Evolutionary conservation across 192 early-diverging fungal species (phyloP).

Genomic region (Lobulomyces angularis): DNA sequence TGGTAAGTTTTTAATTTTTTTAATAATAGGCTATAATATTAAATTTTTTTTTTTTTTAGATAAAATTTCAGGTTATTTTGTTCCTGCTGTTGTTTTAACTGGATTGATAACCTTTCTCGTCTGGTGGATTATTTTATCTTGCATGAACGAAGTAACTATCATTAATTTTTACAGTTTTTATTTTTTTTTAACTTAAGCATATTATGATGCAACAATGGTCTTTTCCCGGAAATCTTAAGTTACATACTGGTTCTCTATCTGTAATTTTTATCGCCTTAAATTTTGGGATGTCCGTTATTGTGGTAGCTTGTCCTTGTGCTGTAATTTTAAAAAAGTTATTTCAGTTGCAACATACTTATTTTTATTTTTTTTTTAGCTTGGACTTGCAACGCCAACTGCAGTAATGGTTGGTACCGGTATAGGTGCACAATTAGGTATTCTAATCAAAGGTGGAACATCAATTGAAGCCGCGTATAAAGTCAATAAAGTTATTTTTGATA

Average conservation of each 20-base stretch:
- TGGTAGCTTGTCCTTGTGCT: conserved; percentile 95
- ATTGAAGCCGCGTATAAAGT: conserved; percentile 70
- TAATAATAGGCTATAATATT: too few relatives aligned
- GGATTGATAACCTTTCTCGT: conserved; percentile 58
- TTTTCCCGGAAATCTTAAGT: too few relatives aligned
- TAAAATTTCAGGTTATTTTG: conserved; percentile 77
- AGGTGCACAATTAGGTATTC: conserved; percentile 83
- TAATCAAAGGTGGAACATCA: conserved; percentile 89
- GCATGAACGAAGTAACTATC: conserved; percentile 8
- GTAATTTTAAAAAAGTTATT: too few relatives aligned
- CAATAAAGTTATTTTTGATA: conserved; percentile 88
- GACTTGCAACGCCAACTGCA: conserved; percentile 90
- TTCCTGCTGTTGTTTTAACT: conserved; percentile 67
- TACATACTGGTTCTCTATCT: too few relatives aligned
- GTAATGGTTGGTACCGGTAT: conserved; percentile 98
- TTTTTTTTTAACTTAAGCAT: too few relatives aligned
- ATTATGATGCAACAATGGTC: too few relatives aligned
- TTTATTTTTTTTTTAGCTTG: too few relatives aligned
- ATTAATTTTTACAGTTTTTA: too few relatives aligned
- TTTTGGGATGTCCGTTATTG: conserved; percentile 85
- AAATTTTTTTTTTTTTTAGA: conserved; percentile 2
- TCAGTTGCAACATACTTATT: too few relatives aligned
- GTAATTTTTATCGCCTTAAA: background rate
- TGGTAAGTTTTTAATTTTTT: background rate
- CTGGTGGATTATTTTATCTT: conserved; percentile 55